Conservation (phyloP, 2,329 filamentous ascomycete genomes). For the Epichloe uncinata region DNA sequence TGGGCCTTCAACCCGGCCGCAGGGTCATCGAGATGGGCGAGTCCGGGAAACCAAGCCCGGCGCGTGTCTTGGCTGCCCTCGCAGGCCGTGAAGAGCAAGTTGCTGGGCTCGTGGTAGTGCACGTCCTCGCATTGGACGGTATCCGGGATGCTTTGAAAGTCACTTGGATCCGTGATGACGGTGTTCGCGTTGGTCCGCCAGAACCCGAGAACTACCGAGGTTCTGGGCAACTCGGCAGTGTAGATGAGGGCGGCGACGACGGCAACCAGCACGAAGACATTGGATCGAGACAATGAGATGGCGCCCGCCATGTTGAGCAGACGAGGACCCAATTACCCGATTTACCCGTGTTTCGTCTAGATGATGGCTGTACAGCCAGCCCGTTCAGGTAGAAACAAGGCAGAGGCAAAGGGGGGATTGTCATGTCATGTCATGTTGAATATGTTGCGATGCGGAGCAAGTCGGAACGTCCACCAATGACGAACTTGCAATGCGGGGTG, state of each 20-base stretch:
- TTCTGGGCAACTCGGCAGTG: constrained; percentile 2
- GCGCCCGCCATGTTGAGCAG: not conserved
- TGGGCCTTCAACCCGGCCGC: constrained; percentile 20
- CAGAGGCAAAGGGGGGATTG: no score
- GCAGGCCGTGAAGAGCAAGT: constrained; percentile 43
- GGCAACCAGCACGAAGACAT: not conserved
- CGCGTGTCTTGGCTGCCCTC: constrained; percentile 29
- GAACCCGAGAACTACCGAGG: constrained; percentile 13
- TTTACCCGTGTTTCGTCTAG: not conserved
- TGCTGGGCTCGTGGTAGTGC: constrained; percentile 36
- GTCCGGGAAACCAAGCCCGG: constrained; percentile 38
- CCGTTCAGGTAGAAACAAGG: not conserved
- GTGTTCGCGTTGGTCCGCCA: constrained; percentile 14
- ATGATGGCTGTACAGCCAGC: not conserved
- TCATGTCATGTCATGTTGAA: no score
- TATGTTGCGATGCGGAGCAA: no score
- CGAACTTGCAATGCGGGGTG: no score
- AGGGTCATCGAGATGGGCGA: constrained; percentile 27
- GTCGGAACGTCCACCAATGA: no score
- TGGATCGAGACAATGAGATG: not conserved
- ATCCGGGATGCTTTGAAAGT: constrained; percentile 31
- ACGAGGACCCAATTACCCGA: not conserved
- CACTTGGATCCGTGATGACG: constrained; percentile 9
- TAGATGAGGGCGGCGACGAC: constrained; percentile 3
- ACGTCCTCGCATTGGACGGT: constrained; percentile 47